Evolutionary conservation across 495 filamentous ascomycete genomes (phyloP).

Genomic region (Ramalina intermedia): DNA sequence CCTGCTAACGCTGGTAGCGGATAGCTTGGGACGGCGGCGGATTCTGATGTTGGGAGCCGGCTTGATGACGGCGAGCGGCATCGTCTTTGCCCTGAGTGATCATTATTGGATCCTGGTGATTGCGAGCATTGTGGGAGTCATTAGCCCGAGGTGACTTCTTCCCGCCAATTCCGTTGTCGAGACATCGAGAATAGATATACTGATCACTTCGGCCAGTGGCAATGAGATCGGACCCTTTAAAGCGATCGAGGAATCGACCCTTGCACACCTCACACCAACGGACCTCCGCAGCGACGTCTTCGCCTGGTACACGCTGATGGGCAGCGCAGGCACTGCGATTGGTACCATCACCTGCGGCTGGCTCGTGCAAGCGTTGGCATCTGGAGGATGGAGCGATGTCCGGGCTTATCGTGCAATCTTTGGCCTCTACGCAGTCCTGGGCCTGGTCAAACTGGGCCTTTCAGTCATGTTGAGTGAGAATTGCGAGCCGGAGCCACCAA

Average conservation of each 20-base stretch:
- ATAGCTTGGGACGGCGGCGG: constrained; percentile 52
- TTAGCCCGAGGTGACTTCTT: constrained; percentile 47
- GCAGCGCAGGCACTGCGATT: constrained; percentile 45
- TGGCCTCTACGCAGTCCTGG: constrained; percentile 52
- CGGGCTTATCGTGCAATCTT: constrained; percentile 57
- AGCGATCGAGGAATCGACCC: constrained; percentile 70
- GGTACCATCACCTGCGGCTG: constrained; percentile 56
- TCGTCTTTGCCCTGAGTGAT: constrained; percentile 49
- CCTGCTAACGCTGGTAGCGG: constrained; percentile 59
- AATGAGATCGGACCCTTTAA: constrained; percentile 73
- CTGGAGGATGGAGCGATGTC: constrained; percentile 37
- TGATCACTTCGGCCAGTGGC: constrained; percentile 31
- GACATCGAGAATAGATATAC: neutral
- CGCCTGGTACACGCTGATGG: constrained; percentile 66
- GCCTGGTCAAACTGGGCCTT: constrained; percentile 49
- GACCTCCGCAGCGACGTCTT: constrained; percentile 56
- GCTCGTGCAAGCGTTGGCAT: constrained; percentile 38
- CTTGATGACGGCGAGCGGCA: constrained; percentile 53
- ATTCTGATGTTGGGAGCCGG: constrained; percentile 54
- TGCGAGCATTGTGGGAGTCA: constrained; percentile 68
- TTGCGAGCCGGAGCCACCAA: constrained; percentile 33
- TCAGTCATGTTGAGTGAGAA: constrained; percentile 41
- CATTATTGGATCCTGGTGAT: constrained; percentile 64
- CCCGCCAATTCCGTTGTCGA: neutral
- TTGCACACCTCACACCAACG: constrained; percentile 56